Percentiles rank a stretch among this genome's conserved stretches.
Conservation (phyloP, 176 grass and related monocot species). For the Hordeum vulgare region DNA sequence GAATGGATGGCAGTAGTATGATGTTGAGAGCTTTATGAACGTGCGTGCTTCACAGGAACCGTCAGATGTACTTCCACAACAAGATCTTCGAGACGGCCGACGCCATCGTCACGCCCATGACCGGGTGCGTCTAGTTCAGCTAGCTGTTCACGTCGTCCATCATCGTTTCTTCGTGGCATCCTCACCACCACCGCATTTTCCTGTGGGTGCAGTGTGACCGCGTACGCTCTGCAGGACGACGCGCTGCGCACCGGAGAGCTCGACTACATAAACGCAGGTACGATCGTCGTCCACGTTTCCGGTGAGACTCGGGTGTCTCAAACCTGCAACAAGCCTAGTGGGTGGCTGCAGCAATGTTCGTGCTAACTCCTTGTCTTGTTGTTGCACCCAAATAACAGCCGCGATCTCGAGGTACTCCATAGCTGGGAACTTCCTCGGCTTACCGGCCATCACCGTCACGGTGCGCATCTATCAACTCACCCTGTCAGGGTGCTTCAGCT, state of each 20-base stretch:
- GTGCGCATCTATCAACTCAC: neutral
- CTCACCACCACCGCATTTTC: neutral
- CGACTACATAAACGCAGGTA: constrained; percentile 94
- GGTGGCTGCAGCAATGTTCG: neutral
- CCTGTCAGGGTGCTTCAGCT: no score
- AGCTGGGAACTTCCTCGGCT: constrained; percentile 85
- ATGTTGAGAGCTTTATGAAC: neutral
- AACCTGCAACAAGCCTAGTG: neutral
- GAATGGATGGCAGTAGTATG: neutral
- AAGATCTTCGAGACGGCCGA: constrained; percentile 66
- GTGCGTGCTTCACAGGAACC: constrained; percentile 30
- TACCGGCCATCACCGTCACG: constrained; percentile 78
- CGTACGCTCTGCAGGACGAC: constrained; percentile 53
- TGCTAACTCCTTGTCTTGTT: neutral
- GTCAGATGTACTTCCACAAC: constrained; percentile 82
- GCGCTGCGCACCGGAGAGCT: constrained; percentile 62
- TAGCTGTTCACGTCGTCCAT: neutral
- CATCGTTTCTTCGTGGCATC: neutral
- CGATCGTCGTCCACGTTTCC: neutral
- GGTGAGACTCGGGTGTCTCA: neutral
- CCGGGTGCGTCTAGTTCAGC: neutral
- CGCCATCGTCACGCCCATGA: constrained; percentile 82
- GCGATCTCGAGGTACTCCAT: constrained; percentile 82
- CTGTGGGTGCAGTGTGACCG: constrained; percentile 42
- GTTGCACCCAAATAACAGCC: constrained; percentile 21